A percentile compares a stretch with the other conserved stretches of the same genome.
Conservation (phyloP, 1,284 basidiomycete genomes). For the Naganishia albida region DNA sequence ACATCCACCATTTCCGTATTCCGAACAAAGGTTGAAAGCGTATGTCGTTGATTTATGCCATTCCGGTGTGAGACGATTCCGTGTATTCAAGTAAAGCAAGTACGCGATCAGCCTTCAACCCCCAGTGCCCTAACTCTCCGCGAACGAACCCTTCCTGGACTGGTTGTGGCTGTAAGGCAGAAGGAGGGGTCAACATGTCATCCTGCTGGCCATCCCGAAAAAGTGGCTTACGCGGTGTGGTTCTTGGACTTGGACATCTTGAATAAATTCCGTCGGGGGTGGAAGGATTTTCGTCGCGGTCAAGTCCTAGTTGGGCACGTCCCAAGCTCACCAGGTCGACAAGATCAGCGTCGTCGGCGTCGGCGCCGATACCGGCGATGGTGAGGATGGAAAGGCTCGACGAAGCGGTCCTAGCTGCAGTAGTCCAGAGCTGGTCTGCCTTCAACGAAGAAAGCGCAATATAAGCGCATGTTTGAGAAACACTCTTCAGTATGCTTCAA, state of each 20-base stretch:
- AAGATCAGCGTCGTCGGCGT: constrained; percentile 1
- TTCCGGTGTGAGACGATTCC: neutral
- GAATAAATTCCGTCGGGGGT: constrained; percentile 19
- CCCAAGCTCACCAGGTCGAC: constrained; percentile 3
- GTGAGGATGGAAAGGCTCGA: no score
- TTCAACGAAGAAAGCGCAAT: neutral
- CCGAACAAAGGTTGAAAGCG: neutral
- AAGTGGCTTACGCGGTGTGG: constrained; percentile 54
- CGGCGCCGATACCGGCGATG: neutral
- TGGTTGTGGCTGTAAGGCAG: constrained; percentile 87
- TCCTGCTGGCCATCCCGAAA: constrained; percentile 20
- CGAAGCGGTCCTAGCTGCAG: neutral
- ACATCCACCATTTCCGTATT: neutral
- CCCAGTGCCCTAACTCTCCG: neutral
- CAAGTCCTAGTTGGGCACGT: neutral
- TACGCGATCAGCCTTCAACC: constrained; percentile 2
- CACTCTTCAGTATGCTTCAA: neutral
- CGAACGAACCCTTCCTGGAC: constrained; percentile 56
- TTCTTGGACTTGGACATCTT: constrained; percentile 63
- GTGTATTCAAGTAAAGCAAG: neutral
- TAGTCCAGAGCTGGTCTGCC: constrained; percentile 9
- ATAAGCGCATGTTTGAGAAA: neutral
- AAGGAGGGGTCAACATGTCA: constrained; percentile 22
- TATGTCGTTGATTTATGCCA: neutral
- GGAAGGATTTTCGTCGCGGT: constrained; percentile 21